Evolutionary conservation across 2,329 filamentous ascomycete species (phyloP), one percentile per base, ranked within the genome.

Genomic region (Botryotinia calthae): DNA sequence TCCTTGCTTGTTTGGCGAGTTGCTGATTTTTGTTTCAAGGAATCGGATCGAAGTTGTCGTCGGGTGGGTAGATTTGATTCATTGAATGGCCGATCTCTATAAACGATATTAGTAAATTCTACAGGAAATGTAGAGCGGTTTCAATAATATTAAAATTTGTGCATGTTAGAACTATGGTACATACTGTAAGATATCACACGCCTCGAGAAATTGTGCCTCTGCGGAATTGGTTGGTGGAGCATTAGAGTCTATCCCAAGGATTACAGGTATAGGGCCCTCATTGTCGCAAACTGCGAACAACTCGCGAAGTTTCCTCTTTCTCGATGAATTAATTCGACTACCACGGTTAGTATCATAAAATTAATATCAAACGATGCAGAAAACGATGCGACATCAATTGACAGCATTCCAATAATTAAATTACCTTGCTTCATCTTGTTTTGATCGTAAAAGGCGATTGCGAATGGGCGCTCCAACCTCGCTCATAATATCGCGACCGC

Each of bases 301-400:
- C 85, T 96, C 92, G 82, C 91, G 91, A 82, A 97, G 88, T 87
- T 97, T 97, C 83, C 93, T 91, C 89, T 97, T 96, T 84, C 93
- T 92, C 87, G 92, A 93, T 84, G 87, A 88, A 86, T 92, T 89
- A 87, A 91, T 90, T 88, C 88, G 86, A 84, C 90, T 92, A 81
- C 74, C 77, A 75, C 75, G 37, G 75, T 82, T 81, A 80, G 77
- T 74, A 79, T 71, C 46, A 42, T 76, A 62, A 73, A 71, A 76
- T 64, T 58, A 70, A 73, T 59, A 77, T 76, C 72, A 71, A 76
- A 78, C 73, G 74, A 79, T 74, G 75, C 75, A 74, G 70, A 65
- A 25, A 34, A 56, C 12, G 67, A 74, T 71, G 79, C 79, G 78
- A 77, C 76, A 75, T 76, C 72, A 46, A 75, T 68, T 54, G 54